Percentiles rank a stretch among this genome's conserved stretches.
phyloP scores from a whole-genome alignment of 768 basidiomycete genomes.

The Xerocomellus amylosporus region DNA sequence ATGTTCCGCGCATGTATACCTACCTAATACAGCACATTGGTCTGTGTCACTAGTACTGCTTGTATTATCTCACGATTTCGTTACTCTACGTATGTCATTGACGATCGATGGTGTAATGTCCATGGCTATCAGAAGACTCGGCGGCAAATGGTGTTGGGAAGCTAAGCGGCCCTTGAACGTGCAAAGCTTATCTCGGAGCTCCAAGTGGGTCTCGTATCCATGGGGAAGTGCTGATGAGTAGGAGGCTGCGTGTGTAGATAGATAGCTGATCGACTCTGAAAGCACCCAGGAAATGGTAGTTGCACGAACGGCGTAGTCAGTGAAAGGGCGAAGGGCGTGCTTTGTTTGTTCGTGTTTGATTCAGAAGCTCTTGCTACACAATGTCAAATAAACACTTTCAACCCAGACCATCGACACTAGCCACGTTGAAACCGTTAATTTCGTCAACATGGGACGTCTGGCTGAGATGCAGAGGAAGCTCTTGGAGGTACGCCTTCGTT shows the following conservation, averaged over 20 bases:
- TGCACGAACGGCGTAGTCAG: background rate
- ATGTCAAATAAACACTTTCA: constrained; percentile 27
- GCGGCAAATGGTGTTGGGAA: background rate
- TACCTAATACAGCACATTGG: constrained; percentile 17
- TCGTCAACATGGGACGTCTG: constrained; percentile 77
- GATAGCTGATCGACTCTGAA: background rate
- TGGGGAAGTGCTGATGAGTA: background rate
- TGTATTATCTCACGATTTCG: constrained; percentile 16
- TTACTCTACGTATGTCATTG: constrained; percentile 8
- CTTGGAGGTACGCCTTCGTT: constrained; percentile 50
- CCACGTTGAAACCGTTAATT: constrained; percentile 2
- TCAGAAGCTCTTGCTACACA: constrained; percentile 27
- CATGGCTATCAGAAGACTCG: constrained; percentile 1
- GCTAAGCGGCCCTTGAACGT: constrained; percentile 7
- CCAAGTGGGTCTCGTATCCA: constrained; percentile 7
- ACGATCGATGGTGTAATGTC: constrained; percentile 17
- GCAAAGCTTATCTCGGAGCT: constrained; percentile 11
- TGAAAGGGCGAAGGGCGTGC: constrained; percentile 1
- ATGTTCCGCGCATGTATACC: constrained; percentile 22
- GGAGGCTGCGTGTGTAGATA: background rate
- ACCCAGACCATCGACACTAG: constrained; percentile 5
- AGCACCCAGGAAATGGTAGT: background rate
- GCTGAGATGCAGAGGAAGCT: constrained; percentile 99
- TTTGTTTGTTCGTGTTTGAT: constrained; percentile 28
- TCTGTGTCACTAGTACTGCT: constrained; percentile 9